phyloP scores from a whole-genome alignment of 75 land plant species.

The Pseudotsuga menziesii region DNA sequence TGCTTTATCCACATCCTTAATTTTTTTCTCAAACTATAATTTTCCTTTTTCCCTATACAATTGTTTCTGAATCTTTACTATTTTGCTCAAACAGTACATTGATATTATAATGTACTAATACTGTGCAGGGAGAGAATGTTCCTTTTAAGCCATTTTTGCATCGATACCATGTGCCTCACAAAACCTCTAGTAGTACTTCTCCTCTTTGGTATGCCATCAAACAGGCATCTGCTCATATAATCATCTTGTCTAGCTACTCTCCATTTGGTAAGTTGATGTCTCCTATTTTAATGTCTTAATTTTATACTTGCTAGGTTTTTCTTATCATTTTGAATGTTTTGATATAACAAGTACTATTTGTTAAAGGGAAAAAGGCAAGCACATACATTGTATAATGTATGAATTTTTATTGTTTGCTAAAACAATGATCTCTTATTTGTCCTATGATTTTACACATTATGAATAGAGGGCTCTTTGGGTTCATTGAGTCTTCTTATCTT shows the following conservation, averaged over 20 bases:
- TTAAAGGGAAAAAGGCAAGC: background rate
- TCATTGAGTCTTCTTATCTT: background rate
- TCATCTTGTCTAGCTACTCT: slow-evolving; percentile 74
- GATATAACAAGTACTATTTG: too few relatives aligned
- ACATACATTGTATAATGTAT: background rate
- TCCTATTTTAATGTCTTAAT: background rate
- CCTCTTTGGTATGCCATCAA: slow-evolving; percentile 82
- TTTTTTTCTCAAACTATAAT: background rate
- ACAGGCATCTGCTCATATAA: slow-evolving; percentile 79
- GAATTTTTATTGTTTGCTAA: background rate
- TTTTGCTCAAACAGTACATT: background rate
- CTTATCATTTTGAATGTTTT: background rate
- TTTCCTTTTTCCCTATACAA: background rate
- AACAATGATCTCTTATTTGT: background rate
- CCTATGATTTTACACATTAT: background rate
- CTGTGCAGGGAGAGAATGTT: slow-evolving; percentile 44
- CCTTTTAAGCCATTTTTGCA: slow-evolving; percentile 53
- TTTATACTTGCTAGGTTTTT: background rate
- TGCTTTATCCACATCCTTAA: background rate
- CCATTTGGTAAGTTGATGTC: slow-evolving; percentile 52
- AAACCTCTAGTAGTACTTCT: slow-evolving; percentile 48
- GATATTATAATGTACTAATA: background rate
- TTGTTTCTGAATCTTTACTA: background rate
- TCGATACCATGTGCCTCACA: slow-evolving; percentile 47
- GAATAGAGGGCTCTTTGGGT: background rate